Conservation (phyloP, 495 filamentous ascomycete species). For the Staphylotrichum tortipilum region DNA sequence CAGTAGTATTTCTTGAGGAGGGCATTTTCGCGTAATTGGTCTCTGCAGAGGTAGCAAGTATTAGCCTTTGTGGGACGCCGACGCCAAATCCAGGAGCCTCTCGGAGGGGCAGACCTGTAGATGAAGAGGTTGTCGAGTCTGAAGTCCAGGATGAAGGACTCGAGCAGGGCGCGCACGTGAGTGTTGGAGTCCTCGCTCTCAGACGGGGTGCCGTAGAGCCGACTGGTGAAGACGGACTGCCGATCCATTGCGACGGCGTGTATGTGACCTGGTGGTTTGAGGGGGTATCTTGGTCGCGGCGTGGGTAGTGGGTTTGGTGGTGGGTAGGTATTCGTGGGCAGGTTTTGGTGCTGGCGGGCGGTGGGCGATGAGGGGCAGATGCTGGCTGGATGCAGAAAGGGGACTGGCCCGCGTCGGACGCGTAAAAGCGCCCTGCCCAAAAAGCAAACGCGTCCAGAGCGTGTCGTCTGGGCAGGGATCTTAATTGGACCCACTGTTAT, state of each 20-base stretch:
- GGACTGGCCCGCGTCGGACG: neutral
- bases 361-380: conserved; percentile 5
- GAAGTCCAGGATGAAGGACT: conserved; percentile 89
- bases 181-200: conserved; percentile 45
- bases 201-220: conserved; percentile 35
- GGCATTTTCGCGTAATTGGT: conserved; percentile 93
- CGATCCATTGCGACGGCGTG: conserved; percentile 76
- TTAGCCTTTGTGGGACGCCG: no score
- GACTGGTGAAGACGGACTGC: conserved; percentile 75
- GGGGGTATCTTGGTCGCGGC: neutral
- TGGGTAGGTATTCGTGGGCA: neutral
- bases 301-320: neutral
- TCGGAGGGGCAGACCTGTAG: conserved; percentile 55
- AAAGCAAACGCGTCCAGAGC: conserved; percentile 11
- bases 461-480: conserved; percentile 17
- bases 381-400: conserved; percentile 15
- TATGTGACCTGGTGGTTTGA: no score
- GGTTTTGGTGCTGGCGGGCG: no score
- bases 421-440: conserved; percentile 15
- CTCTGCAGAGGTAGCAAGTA: conserved; percentile 50
- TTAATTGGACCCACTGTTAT: conserved; percentile 18
- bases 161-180: conserved; percentile 53
- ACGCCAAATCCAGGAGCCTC: no score
- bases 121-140: conserved; percentile 92
- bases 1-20: conserved; percentile 92